phyloP scores from a whole-genome alignment of 2,329 filamentous ascomycete genomes.

The Penicillium decumbens region DNA sequence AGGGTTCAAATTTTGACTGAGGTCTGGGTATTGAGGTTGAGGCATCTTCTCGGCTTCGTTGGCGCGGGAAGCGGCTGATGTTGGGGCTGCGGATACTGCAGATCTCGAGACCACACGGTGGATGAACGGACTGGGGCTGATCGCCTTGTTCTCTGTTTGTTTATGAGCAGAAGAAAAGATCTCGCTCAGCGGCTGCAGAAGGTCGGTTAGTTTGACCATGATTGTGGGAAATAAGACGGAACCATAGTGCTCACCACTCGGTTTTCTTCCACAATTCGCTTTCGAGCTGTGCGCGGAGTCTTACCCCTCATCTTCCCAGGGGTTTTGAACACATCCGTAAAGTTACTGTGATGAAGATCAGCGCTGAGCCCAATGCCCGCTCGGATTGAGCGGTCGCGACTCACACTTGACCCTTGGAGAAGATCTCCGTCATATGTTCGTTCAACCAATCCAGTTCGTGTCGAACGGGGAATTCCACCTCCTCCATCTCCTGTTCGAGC shows the following conservation, averaged over 20 bases:
- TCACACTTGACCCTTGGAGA: conserved; percentile 80
- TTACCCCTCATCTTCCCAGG: conserved; percentile 48
- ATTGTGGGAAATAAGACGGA: conserved; percentile 5
- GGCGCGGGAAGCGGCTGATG: conserved; percentile 16
- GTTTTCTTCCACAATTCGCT: conserved; percentile 40
- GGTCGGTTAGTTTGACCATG: conserved; percentile 7
- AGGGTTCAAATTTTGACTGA: conserved; percentile 36
- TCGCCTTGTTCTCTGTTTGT: conserved; percentile 29
- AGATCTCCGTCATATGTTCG: conserved; percentile 95
- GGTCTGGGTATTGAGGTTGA: conserved; percentile 29
- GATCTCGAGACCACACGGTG: conserved; percentile 36
- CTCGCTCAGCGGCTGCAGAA: conserved; percentile 44
- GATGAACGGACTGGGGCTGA: conserved; percentile 31
- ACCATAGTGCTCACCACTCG: conserved; percentile 40
- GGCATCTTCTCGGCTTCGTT: conserved; percentile 19
- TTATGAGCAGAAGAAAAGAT: conserved; percentile 44
- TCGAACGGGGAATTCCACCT: conserved; percentile 84
- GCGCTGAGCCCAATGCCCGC: conserved; percentile 14
- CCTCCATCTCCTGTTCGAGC: conserved; percentile 76
- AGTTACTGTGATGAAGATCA: conserved; percentile 59
- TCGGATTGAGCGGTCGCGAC: conserved; percentile 35
- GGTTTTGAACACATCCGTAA: conserved; percentile 88
- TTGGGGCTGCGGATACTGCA: conserved; percentile 10
- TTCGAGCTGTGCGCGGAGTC: conserved; percentile 45
- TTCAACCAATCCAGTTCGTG: conserved; percentile 98